phyloP scores from a whole-genome alignment of 441 rosid species.

The Gossypium schwendimanii region DNA sequence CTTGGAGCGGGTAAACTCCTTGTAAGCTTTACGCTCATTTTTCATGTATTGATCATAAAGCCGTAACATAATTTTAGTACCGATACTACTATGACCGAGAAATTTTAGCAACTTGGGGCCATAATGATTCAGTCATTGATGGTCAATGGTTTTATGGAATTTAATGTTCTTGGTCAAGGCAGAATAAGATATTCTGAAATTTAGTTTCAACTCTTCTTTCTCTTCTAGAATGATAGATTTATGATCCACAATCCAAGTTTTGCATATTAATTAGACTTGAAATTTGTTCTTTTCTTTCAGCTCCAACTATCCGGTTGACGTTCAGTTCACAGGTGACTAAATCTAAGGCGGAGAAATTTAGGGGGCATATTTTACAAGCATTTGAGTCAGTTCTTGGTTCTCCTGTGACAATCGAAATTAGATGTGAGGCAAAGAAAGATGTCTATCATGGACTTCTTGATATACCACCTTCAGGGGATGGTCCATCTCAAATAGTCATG shows the following conservation, averaged over 20 bases:
- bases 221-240: background rate
- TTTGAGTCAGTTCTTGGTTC: slow-evolving; percentile 82
- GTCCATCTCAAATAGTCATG: slow-evolving; percentile 27
- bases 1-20: slow-evolving; percentile 71
- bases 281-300: slow-evolving; percentile 36
- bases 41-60: slow-evolving; percentile 11
- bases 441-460: slow-evolving; percentile 27
- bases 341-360: slow-evolving; percentile 76
- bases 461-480: slow-evolving; percentile 39
- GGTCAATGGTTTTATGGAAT: background rate
- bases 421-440: slow-evolving; percentile 52
- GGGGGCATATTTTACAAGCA: slow-evolving; percentile 66
- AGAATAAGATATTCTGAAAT: background rate
- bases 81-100: background rate
- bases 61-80: background rate
- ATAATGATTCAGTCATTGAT: background rate
- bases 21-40: slow-evolving; percentile 12
- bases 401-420: slow-evolving; percentile 73
- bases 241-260: background rate
- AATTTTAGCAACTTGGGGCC: background rate
- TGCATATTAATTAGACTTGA: background rate
- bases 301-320: slow-evolving; percentile 76
- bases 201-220: background rate
- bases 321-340: slow-evolving; percentile 65
- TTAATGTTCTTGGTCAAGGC: background rate